These are phyloP conservation scores for Fusarium albosuccineum DNA, from an alignment of 2,329 filamentous ascomycete species.

Conservation along the genomic window DNA sequence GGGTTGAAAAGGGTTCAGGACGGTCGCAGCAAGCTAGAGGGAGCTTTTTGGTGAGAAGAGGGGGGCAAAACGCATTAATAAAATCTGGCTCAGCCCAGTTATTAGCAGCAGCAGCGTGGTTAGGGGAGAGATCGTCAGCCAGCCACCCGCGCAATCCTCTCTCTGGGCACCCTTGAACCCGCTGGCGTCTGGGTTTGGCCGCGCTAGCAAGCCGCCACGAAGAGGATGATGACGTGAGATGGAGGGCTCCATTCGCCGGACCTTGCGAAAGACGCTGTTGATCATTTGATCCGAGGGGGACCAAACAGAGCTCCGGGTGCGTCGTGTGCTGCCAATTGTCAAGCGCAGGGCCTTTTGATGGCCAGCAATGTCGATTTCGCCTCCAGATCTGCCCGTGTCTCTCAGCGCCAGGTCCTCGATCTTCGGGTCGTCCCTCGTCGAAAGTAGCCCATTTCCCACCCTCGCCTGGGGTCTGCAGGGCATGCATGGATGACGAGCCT, in stretches of 20 bases:
- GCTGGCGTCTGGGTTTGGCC: slow-evolving; percentile 17
- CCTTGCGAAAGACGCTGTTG: background rate
- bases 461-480: too few species aligned
- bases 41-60: background rate
- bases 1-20: slow-evolving; percentile 4
- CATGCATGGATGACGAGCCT: background rate
- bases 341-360: background rate
- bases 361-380: background rate
- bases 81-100: slow-evolving; percentile 2
- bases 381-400: background rate
- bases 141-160: slow-evolving; percentile 20
- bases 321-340: background rate
- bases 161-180: slow-evolving; percentile 1
- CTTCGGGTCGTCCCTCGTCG: too few species aligned
- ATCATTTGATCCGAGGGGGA: slow-evolving; percentile 11
- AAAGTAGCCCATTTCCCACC: too few species aligned
- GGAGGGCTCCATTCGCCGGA: slow-evolving; percentile 28
- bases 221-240: slow-evolving; percentile 45
- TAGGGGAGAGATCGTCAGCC: background rate
- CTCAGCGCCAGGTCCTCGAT: background rate
- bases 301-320: slow-evolving; percentile 1
- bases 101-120: background rate
- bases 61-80: background rate
- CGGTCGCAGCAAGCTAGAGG: slow-evolving; percentile 7
- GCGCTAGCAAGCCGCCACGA: slow-evolving; percentile 29